phyloP scores from a whole-genome alignment of 352 stramenopile genomes.

The Phytophthora podocarpi region DNA sequence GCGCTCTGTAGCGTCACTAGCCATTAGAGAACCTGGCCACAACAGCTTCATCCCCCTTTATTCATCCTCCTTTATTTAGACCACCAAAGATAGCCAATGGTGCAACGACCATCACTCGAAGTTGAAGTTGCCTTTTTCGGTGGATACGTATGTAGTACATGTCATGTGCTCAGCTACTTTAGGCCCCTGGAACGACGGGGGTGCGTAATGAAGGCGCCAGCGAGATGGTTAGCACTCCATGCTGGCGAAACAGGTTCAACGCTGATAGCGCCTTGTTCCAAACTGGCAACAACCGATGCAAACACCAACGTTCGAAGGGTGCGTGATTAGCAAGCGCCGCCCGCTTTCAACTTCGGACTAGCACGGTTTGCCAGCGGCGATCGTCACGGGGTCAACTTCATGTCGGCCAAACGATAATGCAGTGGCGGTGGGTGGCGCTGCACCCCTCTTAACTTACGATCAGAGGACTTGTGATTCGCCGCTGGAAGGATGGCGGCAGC shows the following conservation, averaged over 20 bases:
- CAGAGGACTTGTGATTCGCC: no score
- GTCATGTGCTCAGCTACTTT: no score
- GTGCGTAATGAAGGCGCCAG: not conserved
- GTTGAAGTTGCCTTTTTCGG: slow-evolving; percentile 34
- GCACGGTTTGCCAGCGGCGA: no score
- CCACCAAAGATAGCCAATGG: slow-evolving; percentile 20
- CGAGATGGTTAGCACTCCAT: not conserved
- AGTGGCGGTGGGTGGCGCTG: no score
- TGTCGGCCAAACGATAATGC: no score
- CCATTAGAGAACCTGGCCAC: not conserved
- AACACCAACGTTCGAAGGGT: no score
- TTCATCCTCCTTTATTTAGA: slow-evolving; percentile 21
- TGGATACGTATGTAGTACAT: not conserved
- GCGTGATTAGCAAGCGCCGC: not conserved
- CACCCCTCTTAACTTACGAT: slow-evolving; percentile 21
- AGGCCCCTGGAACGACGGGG: not conserved
- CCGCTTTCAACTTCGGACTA: slow-evolving; percentile 24
- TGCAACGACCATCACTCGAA: slow-evolving; percentile 25
- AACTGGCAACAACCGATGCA: slow-evolving; percentile 8
- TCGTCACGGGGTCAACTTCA: slow-evolving; percentile 21
- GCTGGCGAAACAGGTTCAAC: slow-evolving; percentile 2
- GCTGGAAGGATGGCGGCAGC: no score
- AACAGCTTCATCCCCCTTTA: slow-evolving; percentile 6
- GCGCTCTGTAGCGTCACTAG: slow-evolving; percentile 1
- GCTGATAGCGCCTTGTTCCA: not conserved